Conservation (phyloP, 164 flowering plant species). For the Aristolochia californica region DNA sequence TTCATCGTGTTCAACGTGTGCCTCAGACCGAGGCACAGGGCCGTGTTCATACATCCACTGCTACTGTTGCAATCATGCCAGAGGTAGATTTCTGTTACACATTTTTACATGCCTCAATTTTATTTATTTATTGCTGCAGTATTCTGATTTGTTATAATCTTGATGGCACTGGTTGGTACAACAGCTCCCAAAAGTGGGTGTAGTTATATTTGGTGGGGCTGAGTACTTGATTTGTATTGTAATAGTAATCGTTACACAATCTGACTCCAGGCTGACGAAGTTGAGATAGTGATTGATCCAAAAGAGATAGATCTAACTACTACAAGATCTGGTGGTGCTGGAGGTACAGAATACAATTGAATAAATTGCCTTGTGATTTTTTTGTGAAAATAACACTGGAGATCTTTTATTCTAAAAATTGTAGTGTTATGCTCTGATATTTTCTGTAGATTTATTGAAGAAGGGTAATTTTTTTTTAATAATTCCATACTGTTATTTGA, state of each 20-base stretch:
- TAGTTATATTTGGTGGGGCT: too few relatives aligned
- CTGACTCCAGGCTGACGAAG: constrained; percentile 72
- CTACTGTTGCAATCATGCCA: constrained; percentile 97
- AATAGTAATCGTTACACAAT: neutral
- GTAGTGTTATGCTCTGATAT: neutral
- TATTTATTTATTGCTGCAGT: neutral
- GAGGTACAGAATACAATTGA: constrained; percentile 45
- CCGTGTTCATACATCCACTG: constrained; percentile 99
- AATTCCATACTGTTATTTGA: constrained; percentile 5
- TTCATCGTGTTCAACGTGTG: constrained; percentile 96
- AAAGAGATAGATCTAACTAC: constrained; percentile 95
- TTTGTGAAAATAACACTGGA: too few relatives aligned
- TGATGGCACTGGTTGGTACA: too few relatives aligned
- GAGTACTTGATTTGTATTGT: too few relatives aligned
- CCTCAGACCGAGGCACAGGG: constrained; percentile 97
- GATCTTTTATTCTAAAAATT: neutral
- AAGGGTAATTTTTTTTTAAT: neutral
- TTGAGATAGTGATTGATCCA: constrained; percentile 90
- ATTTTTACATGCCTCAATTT: constrained; percentile 3
- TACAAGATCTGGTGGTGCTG: constrained; percentile 98
- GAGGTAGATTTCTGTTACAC: constrained; percentile 40
- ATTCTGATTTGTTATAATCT: neutral
- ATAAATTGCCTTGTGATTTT: too few relatives aligned
- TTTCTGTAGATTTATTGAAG: neutral
- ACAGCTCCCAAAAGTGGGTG: too few relatives aligned